Evolutionary conservation across 2,329 filamentous ascomycete species (phyloP).

Genomic region (Fusarium musae): DNA sequence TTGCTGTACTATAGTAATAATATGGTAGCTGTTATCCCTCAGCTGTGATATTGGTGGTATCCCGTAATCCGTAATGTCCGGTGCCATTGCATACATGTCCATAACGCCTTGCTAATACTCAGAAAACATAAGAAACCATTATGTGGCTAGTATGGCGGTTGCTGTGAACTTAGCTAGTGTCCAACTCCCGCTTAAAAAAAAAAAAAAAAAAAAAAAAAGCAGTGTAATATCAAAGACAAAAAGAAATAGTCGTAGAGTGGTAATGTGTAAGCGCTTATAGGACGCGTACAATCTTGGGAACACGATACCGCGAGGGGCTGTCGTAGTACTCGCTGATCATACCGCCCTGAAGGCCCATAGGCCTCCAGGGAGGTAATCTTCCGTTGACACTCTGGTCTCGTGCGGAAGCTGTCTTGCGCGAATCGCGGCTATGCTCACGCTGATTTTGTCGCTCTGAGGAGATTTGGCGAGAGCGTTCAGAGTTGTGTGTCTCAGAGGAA

Average conservation of each 20-base stretch:
- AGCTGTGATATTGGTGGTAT: slow-evolving; percentile 30
- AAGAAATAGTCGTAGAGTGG: slow-evolving; percentile 11
- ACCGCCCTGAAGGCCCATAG: slow-evolving; percentile 24
- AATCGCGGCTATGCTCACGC: slow-evolving; percentile 29
- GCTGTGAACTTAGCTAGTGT: slow-evolving; percentile 6
- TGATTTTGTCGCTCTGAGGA: slow-evolving; percentile 28
- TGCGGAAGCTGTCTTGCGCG: slow-evolving; percentile 14
- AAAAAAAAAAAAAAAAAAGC: not conserved
- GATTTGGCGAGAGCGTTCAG: slow-evolving; percentile 30
- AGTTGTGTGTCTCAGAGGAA: slow-evolving; percentile 24
- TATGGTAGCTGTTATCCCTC: slow-evolving; percentile 27
- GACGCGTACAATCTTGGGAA: slow-evolving; percentile 38
- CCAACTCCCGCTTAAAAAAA: slow-evolving; percentile 14
- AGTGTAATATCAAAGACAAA: slow-evolving; percentile 5
- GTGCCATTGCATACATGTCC: slow-evolving; percentile 19
- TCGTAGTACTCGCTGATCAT: slow-evolving; percentile 41
- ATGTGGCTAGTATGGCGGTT: slow-evolving; percentile 26
- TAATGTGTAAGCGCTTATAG: slow-evolving; percentile 9
- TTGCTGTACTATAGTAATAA: slow-evolving; percentile 27
- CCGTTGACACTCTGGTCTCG: slow-evolving; percentile 23
- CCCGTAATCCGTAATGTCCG: slow-evolving; percentile 25
- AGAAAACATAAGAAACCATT: slow-evolving; percentile 10
- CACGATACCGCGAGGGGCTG: slow-evolving; percentile 37
- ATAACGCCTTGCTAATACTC: slow-evolving; percentile 35
- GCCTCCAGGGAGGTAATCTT: slow-evolving; percentile 16